Evolutionary conservation across 345 rosid species (phyloP), one percentile per base, ranked within the genome.

Genomic region (Ceriops decandra): DNA sequence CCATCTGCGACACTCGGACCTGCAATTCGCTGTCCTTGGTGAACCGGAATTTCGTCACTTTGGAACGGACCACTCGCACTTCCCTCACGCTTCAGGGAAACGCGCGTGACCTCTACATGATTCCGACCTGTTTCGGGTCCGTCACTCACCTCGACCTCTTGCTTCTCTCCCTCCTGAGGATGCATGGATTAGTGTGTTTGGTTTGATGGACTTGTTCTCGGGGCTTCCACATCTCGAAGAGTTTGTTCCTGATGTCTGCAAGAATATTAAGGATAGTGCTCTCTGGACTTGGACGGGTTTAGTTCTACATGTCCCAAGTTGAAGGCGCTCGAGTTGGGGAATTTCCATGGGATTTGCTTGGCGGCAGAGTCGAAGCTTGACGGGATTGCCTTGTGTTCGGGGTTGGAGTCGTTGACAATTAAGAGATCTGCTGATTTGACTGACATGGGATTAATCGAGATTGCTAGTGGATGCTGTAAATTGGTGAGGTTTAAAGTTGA

Each of bases 21-120:
- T 83, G 97, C 9, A 92, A 92, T 80, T 82, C 93, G 2, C 76
- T 92, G 52, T 86, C 97, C 68, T 82, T 88, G 54, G 93, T 83
- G 27, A 82, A 83, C 76, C 87, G 66, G 53, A 91, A 90, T 68
- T 88, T 85, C 82, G 83, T 81, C 16, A 66, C 81, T 4, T 79
- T 90, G 0, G 99, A 95, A 66, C 71, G 97, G 42, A 64, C 90
- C 57, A 88, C 98, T 53, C 97, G 97, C 82, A 46, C 82, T 52
- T 79, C 76, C 66, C 87, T 95, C 79, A 70, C 91, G 58, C 90
- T 95, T 90, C 98, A 91, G 0, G 98, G 98, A 65, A 95, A 87
- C 79, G 83, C 86, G 19, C 83, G 85, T n/a, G 84, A 95, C 70
- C 88, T 92, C 64, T 63, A 47, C 79, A 64, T 54, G 64, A 71